Conservation (phyloP, 805 yeast genomes). For the Candida ficus region DNA sequence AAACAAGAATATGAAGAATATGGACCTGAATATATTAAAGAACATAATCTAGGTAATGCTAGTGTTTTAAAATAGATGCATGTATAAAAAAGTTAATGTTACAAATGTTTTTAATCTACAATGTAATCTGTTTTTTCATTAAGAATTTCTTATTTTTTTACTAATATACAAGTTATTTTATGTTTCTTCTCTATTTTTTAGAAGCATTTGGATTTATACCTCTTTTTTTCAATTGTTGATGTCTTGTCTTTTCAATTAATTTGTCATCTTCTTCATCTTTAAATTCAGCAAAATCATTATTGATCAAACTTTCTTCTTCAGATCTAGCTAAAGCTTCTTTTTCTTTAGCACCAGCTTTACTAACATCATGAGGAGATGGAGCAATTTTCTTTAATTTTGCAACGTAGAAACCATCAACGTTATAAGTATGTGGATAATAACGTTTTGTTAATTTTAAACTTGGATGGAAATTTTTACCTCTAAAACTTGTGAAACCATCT, state of each 20-base stretch:
- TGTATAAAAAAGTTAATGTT: no score
- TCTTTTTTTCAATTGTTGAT: slow-evolving; percentile 57
- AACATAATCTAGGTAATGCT: slow-evolving; percentile 71
- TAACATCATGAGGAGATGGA: slow-evolving; percentile 76
- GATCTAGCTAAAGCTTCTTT: slow-evolving; percentile 78
- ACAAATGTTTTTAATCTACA: neutral
- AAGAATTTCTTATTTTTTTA: neutral
- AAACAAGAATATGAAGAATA: slow-evolving; percentile 76
- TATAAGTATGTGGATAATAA: slow-evolving; percentile 97
- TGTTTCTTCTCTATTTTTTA: slow-evolving; percentile 10
- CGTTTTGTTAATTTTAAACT: slow-evolving; percentile 79
- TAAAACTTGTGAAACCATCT: slow-evolving; percentile 87
- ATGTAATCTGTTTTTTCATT: no score
- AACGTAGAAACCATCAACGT: slow-evolving; percentile 97
- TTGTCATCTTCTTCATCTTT: slow-evolving; percentile 63
- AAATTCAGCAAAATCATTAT: slow-evolving; percentile 82
- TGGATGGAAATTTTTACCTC: slow-evolving; percentile 88
- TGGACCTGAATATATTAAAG: slow-evolving; percentile 87
- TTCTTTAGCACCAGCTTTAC: slow-evolving; percentile 84
- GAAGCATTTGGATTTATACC: slow-evolving; percentile 62
- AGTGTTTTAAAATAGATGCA: slow-evolving; percentile 10
- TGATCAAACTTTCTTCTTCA: slow-evolving; percentile 70
- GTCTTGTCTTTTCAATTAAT: slow-evolving; percentile 64
- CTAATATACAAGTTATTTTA: no score
- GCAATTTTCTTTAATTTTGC: slow-evolving; percentile 94